Percentiles rank a stretch among this genome's conserved stretches.
Evolutionary conservation across 2,329 filamentous ascomycete species (phyloP).

Genomic region (Colletotrichum destructivum): DNA sequence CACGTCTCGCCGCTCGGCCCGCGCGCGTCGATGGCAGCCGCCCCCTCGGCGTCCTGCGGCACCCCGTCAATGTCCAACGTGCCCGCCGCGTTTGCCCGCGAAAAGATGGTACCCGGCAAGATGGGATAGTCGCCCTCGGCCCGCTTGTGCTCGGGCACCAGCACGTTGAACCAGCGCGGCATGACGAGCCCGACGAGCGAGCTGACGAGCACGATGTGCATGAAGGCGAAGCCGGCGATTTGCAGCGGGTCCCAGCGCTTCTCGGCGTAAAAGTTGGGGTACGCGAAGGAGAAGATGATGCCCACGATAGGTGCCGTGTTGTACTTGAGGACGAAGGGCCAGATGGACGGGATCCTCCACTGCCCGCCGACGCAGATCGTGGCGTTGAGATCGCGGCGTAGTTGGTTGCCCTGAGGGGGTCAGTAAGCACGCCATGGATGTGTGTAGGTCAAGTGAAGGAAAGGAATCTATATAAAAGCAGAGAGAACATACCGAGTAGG

Average conservation of each 20-base stretch:
- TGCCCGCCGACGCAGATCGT: constrained; percentile 21
- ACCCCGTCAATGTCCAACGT: constrained; percentile 25
- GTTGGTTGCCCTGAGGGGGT: constrained; percentile 27
- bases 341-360: constrained; percentile 42
- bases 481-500: constrained; percentile 26
- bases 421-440: background rate
- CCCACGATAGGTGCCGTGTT: constrained; percentile 43
- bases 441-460: too few relatives aligned
- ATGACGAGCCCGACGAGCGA: constrained; percentile 40
- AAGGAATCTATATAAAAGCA: too few relatives aligned
- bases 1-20: background rate
- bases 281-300: constrained; percentile 44
- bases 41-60: background rate
- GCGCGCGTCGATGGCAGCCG: background rate
- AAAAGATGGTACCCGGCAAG: constrained; percentile 29
- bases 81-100: constrained; percentile 28
- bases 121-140: constrained; percentile 20
- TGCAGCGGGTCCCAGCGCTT: constrained; percentile 42
- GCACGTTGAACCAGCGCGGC: constrained; percentile 43
- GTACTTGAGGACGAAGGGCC: constrained; percentile 44
- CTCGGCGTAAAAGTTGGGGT: constrained; percentile 42
- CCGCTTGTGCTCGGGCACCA: constrained; percentile 24
- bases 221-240: constrained; percentile 43
- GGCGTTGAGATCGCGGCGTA: constrained; percentile 36
- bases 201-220: constrained; percentile 35